Conservation (phyloP, 2,329 filamentous ascomycete genomes). For the Alternaria ethzedia region DNA sequence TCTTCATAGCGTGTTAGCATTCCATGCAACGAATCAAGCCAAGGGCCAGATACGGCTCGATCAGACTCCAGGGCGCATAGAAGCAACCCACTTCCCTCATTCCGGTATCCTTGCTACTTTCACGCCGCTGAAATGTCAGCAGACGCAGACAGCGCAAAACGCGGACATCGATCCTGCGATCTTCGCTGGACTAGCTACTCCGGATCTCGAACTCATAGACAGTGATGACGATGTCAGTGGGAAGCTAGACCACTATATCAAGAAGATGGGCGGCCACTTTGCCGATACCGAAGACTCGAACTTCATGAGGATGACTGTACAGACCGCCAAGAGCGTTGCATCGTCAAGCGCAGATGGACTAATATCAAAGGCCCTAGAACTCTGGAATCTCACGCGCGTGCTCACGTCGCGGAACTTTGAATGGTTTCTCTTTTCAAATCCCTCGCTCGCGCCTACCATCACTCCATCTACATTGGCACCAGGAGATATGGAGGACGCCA, state of each 20-base stretch:
- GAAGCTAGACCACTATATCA: constrained; percentile 62
- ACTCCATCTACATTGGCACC: constrained; percentile 39
- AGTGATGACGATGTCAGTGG: constrained; percentile 59
- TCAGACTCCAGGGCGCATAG: constrained; percentile 59
- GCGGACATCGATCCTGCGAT: constrained; percentile 48
- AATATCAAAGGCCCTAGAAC: constrained; percentile 59
- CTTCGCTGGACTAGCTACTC: constrained; percentile 29
- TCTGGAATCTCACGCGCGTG: constrained; percentile 64
- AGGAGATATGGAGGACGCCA: constrained; percentile 37
- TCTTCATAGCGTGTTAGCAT: constrained; percentile 60
- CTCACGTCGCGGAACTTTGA: constrained; percentile 57
- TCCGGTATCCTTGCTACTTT: constrained; percentile 57
- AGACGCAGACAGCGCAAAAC: constrained; percentile 26
- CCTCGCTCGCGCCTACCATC: constrained; percentile 42
- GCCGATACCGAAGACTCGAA: constrained; percentile 57
- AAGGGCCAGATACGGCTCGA: constrained; percentile 58
- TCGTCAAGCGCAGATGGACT: constrained; percentile 52
- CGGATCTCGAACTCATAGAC: constrained; percentile 57
- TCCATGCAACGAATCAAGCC: constrained; percentile 57
- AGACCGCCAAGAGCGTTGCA: constrained; percentile 40
- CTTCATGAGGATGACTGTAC: constrained; percentile 60
- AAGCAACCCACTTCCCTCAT: constrained; percentile 59
- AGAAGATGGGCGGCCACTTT: constrained; percentile 55
- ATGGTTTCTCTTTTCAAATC: constrained; percentile 59
- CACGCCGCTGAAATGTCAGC: constrained; percentile 49